These are phyloP conservation scores for Ceratocystis albifundus DNA, from an alignment of 2,329 filamentous ascomycete genomes.

Conservation along the genomic window DNA sequence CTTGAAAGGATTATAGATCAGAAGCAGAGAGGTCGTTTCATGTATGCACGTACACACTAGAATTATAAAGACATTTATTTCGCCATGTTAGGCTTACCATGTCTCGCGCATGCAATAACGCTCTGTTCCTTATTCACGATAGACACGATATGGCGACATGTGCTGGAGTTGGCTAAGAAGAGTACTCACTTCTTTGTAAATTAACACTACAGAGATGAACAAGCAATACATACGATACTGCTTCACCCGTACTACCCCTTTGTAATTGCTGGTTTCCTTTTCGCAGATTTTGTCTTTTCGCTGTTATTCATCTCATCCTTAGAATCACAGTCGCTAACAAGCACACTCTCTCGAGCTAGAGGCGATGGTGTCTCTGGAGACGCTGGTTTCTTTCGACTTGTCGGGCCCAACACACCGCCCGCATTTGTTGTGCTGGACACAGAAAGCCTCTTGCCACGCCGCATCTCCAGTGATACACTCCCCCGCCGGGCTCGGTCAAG, in stretches of 20 bases:
- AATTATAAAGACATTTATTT: neutral
- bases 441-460: constrained; percentile 19
- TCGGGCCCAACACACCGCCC: neutral
- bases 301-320: constrained; percentile 7
- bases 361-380: constrained; percentile 16
- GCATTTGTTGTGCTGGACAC: constrained; percentile 10
- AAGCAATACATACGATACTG: neutral
- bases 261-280: constrained; percentile 4
- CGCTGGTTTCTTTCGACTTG: constrained; percentile 14
- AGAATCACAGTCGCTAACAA: constrained; percentile 14
- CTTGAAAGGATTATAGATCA: constrained; percentile 48
- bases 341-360: constrained; percentile 18
- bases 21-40: neutral
- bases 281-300: constrained; percentile 3
- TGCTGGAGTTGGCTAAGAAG: neutral
- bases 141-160: neutral
- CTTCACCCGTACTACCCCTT: neutral
- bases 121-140: neutral
- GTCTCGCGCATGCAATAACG: neutral
- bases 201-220: constrained; percentile 6
- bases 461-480: constrained; percentile 19
- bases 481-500: constrained; percentile 21
- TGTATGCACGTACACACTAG: neutral
- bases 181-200: neutral
- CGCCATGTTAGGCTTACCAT: neutral